Evolutionary conservation across 305 asterid genomes (phyloP), one percentile per base, ranked within the genome.

Genomic region (Andrographis paniculata): DNA sequence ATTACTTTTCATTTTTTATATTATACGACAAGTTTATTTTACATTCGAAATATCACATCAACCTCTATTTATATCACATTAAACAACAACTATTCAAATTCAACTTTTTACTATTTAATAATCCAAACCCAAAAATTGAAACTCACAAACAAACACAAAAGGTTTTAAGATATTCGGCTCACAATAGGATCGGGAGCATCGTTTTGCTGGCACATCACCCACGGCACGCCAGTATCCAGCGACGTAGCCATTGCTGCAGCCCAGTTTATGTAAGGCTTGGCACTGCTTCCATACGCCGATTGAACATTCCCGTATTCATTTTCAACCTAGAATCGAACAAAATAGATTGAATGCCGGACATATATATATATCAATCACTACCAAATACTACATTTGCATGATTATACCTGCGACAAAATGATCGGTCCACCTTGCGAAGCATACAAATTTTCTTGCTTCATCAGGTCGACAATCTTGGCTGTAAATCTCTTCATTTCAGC

Each of bases 341-440:
- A 40, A 42, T 2, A 19, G 33, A 45, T 6, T 9, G 16, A 52
- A 14, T 49, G 12, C 36, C 24, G 24, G 21, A 53, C 13, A 8
- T 30, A 17, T 45, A 24, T 15, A n/a, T 48, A 53, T 20, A 21
- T 33, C 13, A 33, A 33, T 24, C 30, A 6, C 38, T 33, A 33
- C 4, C 8, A 13, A 58, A 3, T n/a, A 45, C 60, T 30, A 36
- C 14, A 39, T 60, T 16, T 11, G 42, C 53, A 33, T 33, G 14
- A 33, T 33, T 42, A 44, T 46, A 82, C 99, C 99, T 91, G 99
- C 44, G 99, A 91, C 55, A 91, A 63, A 45, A 91, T 84, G 48
- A 91, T 80, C 10, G 95, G 95, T 28, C 99, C 99, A 30, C 99
- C 96, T 65, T 87, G 94, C 39, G 99, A 75, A 49, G 96, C 95